A percentile compares a stretch with the other conserved stretches of the same genome.
phyloP scores from a whole-genome alignment of 1,284 basidiomycete genomes.

The Ceratobasidium sp. region DNA sequence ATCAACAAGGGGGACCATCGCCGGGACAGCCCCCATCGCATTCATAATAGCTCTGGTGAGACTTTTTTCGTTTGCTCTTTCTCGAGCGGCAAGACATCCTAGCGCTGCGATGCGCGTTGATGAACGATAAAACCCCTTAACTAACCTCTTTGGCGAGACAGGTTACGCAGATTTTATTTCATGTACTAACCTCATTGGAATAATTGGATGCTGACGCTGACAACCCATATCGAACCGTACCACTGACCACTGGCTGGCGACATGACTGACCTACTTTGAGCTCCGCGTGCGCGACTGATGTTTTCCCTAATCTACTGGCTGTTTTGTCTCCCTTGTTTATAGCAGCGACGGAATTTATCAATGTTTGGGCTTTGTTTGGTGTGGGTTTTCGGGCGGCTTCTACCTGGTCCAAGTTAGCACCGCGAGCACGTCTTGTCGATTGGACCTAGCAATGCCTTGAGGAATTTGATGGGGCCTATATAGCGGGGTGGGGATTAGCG shows the following conservation, averaged over 20 bases:
- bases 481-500: neutral
- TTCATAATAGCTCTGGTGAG: slow-evolving; percentile 29
- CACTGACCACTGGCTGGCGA: neutral
- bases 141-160: slow-evolving; percentile 32
- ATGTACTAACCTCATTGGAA: slow-evolving; percentile 30
- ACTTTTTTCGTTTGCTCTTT: neutral
- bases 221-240: neutral
- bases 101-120: neutral
- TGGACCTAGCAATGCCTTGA: slow-evolving; percentile 12
- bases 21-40: slow-evolving; percentile 11
- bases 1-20: slow-evolving; percentile 53
- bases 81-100: neutral
- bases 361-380: slow-evolving; percentile 14
- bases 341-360: slow-evolving; percentile 37
- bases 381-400: neutral
- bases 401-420: slow-evolving; percentile 27
- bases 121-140: slow-evolving; percentile 2
- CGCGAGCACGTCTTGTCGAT: neutral
- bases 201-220: slow-evolving; percentile 43
- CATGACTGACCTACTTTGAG: slow-evolving; percentile 26
- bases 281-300: slow-evolving; percentile 4
- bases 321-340: slow-evolving; percentile 30
- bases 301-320: slow-evolving; percentile 3
- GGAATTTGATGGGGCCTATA: too few species aligned
- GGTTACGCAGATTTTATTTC: slow-evolving; percentile 23